Percentiles rank a stretch among this genome's conserved stretches.
phyloP scores from a whole-genome alignment of 495 filamentous ascomycete species.

The Penicillium pulvis region DNA sequence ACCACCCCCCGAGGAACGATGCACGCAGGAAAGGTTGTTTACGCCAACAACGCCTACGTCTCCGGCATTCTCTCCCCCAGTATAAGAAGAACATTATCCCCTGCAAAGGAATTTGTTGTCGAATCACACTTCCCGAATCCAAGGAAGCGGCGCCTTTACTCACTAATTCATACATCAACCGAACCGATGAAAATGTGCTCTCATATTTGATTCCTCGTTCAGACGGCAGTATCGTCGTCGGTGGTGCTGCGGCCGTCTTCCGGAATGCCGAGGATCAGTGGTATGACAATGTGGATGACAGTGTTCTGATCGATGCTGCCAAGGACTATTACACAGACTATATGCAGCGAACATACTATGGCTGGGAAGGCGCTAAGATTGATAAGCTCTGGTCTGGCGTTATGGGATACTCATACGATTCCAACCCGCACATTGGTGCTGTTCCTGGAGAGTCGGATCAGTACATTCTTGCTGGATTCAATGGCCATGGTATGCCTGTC shows the following conservation, averaged over 20 bases:
- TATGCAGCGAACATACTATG: conserved; percentile 47
- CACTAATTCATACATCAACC: conserved; percentile 37
- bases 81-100: conserved; percentile 67
- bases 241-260: conserved; percentile 51
- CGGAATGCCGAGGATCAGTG: conserved; percentile 58
- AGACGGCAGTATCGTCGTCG: conserved; percentile 73
- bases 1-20: conserved; percentile 58
- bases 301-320: conserved; percentile 59
- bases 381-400: conserved; percentile 54
- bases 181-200: conserved; percentile 28
- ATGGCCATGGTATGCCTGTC: conserved; percentile 57
- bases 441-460: conserved; percentile 45
- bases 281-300: conserved; percentile 55
- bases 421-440: conserved; percentile 49
- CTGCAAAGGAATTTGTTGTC: conserved; percentile 56
- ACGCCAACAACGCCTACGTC: conserved; percentile 77
- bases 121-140: conserved; percentile 62
- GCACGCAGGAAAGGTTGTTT: conserved; percentile 54
- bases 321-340: conserved; percentile 57
- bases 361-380: conserved; percentile 47
- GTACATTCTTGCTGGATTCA: conserved; percentile 54
- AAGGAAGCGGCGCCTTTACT: conserved; percentile 42
- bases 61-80: conserved; percentile 53
- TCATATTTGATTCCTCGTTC: conserved; percentile 67
- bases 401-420: conserved; percentile 48